These are phyloP conservation scores for Linnemannia elongata DNA, from an alignment of 192 early-diverging fungal species.

Conservation along the genomic window DNA sequence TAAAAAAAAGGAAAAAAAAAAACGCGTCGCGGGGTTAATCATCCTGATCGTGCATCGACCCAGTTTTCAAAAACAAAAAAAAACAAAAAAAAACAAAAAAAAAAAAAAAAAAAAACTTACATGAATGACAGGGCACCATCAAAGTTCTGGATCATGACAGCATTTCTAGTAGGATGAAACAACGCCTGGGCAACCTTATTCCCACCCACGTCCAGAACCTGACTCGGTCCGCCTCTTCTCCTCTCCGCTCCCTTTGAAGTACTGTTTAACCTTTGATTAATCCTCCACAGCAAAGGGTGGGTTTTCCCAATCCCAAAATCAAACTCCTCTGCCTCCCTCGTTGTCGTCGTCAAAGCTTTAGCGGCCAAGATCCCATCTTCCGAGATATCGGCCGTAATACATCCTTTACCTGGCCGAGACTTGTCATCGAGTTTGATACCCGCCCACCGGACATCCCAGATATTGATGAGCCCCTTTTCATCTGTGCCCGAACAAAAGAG, in stretches of 20 bases:
- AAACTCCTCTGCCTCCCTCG: neutral
- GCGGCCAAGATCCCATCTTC: neutral
- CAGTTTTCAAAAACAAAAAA: neutral
- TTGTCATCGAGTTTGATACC: neutral
- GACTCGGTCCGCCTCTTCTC: conserved; percentile 14
- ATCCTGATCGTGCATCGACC: neutral
- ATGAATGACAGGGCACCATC: conserved; percentile 19
- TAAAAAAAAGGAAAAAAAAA: conserved; percentile 2
- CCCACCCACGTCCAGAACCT: conserved; percentile 24
- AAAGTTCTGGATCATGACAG: conserved; percentile 12
- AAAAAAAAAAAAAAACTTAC: conserved; percentile 22
- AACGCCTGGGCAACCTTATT: conserved; percentile 8
- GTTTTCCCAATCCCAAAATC: neutral
- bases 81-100: conserved; percentile 8
- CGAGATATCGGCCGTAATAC: conserved; percentile 13
- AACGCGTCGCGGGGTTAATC: neutral
- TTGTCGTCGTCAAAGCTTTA: neutral
- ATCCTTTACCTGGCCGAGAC: conserved; percentile 17
- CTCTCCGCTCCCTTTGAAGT: neutral
- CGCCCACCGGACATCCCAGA: conserved; percentile 53
- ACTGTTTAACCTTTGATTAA: neutral
- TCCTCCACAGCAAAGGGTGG: neutral
- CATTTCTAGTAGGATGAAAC: conserved; percentile 42
- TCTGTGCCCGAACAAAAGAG: conserved; percentile 25
- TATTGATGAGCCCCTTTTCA: conserved; percentile 3